These are phyloP conservation scores for Starmera quercuum DNA, from an alignment of 805 yeast genomes.

Conservation along the genomic window DNA sequence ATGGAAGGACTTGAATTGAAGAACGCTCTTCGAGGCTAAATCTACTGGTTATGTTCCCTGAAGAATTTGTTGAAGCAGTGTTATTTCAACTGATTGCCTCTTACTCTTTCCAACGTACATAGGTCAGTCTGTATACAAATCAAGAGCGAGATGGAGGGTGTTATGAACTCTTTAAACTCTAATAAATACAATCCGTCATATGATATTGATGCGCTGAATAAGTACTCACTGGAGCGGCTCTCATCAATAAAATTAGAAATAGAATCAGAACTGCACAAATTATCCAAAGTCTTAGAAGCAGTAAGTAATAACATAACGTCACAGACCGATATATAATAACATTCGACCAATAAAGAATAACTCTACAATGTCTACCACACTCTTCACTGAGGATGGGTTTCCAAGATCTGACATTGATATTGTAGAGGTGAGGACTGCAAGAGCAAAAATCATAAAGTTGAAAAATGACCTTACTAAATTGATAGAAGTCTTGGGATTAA, in stretches of 20 bases:
- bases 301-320: too few relatives aligned
- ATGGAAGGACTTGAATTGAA: too few relatives aligned
- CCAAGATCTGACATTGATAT: slow-evolving; percentile 85
- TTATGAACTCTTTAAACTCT: not conserved
- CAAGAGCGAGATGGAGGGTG: slow-evolving; percentile 1
- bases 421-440: slow-evolving; percentile 50
- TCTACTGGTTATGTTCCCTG: too few relatives aligned
- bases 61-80: too few relatives aligned
- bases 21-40: too few relatives aligned
- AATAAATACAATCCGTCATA: not conserved
- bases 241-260: not conserved
- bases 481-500: slow-evolving; percentile 36
- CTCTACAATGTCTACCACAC: slow-evolving; percentile 55
- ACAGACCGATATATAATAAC: slow-evolving; percentile 8
- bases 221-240: not conserved
- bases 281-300: not conserved
- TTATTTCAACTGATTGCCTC: too few relatives aligned
- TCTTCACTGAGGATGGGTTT: slow-evolving; percentile 70
- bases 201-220: not conserved
- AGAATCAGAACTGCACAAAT: not conserved
- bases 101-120: too few relatives aligned
- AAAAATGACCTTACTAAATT: slow-evolving; percentile 60
- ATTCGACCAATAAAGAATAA: slow-evolving; percentile 25
- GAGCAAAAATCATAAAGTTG: slow-evolving; percentile 59
- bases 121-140: too few relatives aligned